phyloP scores from a whole-genome alignment of 2,329 filamentous ascomycete genomes.

The Xylariaceae sp. region DNA sequence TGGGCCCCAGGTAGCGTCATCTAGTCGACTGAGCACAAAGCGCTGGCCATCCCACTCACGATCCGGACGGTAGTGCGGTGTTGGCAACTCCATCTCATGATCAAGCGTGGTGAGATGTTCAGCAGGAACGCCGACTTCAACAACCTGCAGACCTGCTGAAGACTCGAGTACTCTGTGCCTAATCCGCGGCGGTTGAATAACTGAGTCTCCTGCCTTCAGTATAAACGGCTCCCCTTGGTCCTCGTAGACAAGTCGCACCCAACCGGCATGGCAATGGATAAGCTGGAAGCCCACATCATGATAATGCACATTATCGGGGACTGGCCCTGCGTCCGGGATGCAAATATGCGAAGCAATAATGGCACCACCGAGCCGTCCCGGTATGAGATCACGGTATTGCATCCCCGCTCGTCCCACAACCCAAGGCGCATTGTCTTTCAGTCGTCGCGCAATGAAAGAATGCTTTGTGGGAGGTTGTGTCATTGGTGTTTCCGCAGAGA shows the following conservation, averaged over 20 bases:
- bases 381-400: conserved; percentile 20
- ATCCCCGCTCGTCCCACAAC: conserved; percentile 19
- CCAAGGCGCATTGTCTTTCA: conserved; percentile 18
- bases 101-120: conserved; percentile 19
- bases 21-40: conserved; percentile 16
- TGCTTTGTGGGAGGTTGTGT: conserved; percentile 14
- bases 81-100: conserved; percentile 18
- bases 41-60: conserved; percentile 20
- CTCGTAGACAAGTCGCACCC: conserved; percentile 21
- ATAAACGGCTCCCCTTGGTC: conserved; percentile 19
- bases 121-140: conserved; percentile 20
- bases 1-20: conserved; percentile 13
- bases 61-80: conserved; percentile 13
- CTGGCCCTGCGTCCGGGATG: conserved; percentile 17
- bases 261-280: conserved; percentile 19
- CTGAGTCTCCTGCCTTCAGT: conserved; percentile 16
- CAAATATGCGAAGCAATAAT: conserved; percentile 20
- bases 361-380: conserved; percentile 16
- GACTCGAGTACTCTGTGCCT: conserved; percentile 18
- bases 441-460: conserved; percentile 14
- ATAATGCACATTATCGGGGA: conserved; percentile 18
- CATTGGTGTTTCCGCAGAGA: conserved; percentile 11
- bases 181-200: conserved; percentile 20
- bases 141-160: conserved; percentile 17
- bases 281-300: conserved; percentile 20